Evolutionary conservation across 306 rosid species (phyloP), one percentile per base, ranked within the genome.

Genomic region (Benincasa hispida): DNA sequence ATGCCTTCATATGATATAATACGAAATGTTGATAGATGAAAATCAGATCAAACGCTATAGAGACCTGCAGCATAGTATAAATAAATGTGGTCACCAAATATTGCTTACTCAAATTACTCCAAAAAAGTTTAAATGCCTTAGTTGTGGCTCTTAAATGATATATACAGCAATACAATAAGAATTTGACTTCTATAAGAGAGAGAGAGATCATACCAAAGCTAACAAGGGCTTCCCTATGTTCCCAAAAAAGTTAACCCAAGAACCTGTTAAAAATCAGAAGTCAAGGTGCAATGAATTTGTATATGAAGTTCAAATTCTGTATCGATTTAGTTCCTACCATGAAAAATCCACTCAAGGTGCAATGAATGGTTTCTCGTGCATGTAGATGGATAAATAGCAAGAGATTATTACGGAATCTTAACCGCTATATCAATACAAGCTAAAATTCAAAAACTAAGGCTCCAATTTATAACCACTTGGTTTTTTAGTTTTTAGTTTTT

Each of bases 171-270:
- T 15, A 51, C n/a, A 6, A 37, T 37, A 17, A 11, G 14, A 42
- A 10, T 10, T 42, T 11, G 48, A 11, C 48, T 42, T 10, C 13
- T 42, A 12, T 42, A 42, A 35, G 39, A 14, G 24, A 28, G 22
- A 27, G 70, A 72, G 19, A 81, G 30, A 77, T 8, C 87, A 41
- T 89, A 91, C 97, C 92, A 88, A 77, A 51, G 97, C 87, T 67
- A 91, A 82, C 65, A 88, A 58, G 18, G 87, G 84, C 80, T 91
- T 91, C 41, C 95, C 97, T 11, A 91, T 84, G 72, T 91, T 91
- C 65, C 92, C 97, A 59, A 82, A 88, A 34, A 91, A 89, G 85
- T 89, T 91, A 81, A 88, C 86, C 94, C 91, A 90, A 78, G 98
- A 92, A 75, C 34, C 98, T 90, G 84, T 19, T 81, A 83, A 82